These are phyloP conservation scores for Nicotiana tabacum DNA, from an alignment of 257 asterid genomes.

Conservation along the genomic window DNA sequence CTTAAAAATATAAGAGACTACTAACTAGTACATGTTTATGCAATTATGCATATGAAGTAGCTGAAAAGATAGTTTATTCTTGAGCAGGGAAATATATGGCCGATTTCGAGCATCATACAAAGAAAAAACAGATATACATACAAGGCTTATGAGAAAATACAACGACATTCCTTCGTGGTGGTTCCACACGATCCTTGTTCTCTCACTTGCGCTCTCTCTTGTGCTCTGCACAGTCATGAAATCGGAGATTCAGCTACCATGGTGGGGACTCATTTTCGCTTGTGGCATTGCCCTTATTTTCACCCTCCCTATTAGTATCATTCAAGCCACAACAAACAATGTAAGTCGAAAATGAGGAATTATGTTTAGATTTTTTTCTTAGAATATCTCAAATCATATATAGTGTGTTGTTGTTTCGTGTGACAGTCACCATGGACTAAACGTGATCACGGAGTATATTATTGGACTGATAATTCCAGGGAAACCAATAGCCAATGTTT, in stretches of 20 bases:
- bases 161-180: conserved; percentile 67
- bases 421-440: conserved; percentile 61
- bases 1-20: too few species aligned
- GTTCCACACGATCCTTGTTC: conserved; percentile 39
- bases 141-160: conserved; percentile 62
- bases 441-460: conserved; percentile 58
- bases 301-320: conserved; percentile 70
- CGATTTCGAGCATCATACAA: conserved; percentile 29
- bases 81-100: conserved; percentile 40
- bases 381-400: too few species aligned
- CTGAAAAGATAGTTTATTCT: neutral
- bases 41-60: too few species aligned
- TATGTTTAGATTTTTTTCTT: too few species aligned
- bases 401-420: too few species aligned
- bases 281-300: conserved; percentile 38
- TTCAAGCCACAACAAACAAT: conserved; percentile 76
- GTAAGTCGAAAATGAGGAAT: conserved; percentile 9
- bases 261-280: conserved; percentile 75
- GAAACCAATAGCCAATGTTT: conserved; percentile 71
- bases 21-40: too few species aligned
- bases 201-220: conserved; percentile 43
- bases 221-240: conserved; percentile 50
- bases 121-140: conserved; percentile 58
- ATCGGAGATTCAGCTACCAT: conserved; percentile 61
- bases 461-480: conserved; percentile 62